Base-by-base conservation (phyloP, 2,329 filamentous ascomycete genomes). In the Stemphylium lycopersici region DNA sequence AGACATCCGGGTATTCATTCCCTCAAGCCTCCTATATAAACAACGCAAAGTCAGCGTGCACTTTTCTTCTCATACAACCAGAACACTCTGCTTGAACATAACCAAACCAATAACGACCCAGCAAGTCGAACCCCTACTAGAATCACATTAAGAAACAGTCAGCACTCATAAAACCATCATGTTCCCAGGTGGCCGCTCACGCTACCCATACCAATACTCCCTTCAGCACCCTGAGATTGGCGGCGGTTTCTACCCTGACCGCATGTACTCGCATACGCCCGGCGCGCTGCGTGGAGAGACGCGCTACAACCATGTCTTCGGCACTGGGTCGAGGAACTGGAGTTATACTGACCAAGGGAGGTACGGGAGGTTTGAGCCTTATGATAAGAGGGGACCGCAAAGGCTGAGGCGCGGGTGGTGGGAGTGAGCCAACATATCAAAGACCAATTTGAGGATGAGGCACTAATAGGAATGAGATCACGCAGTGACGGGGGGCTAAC, bases 311-410 rank as follows among this genome's bases (percentile, higher is more conserved):
- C 32, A n/a, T 32, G 26, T 47, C 13, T 20, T 20, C 7, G 33
- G 43, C n/a, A 31, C 13, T 24, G n/a, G 32, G 5, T 37, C 48
- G 3, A 22, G 53, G 5, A 24, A 39, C 8, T 56, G 43, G 48
- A 44, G 43, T 24, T 42, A 52, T 29, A 47, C 53, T 13, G 43
- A 43, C 26, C 22, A 38, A n/a, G 43, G 48, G 15, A 22, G 38
- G 15, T 52, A 56, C 40, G 43, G 42, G 1, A 10, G 53, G 12
- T 52, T 33, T 26, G 53, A 48, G 43, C 48, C 53, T 3, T 51
- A 55, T 26, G 34, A 42, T 22, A 24, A 34, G 31, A 48, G 32
- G 18, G 39, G 43, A 2, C 42, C 41, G 4, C 24, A n/a, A n/a
- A 39, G 36, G 12, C 13, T 33, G 45, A 49, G 52, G 22, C 33